Evolutionary conservation across 2,329 filamentous ascomycete species (phyloP), one percentile per base, ranked within the genome.

Genomic region (Rutstroemia sp.): DNA sequence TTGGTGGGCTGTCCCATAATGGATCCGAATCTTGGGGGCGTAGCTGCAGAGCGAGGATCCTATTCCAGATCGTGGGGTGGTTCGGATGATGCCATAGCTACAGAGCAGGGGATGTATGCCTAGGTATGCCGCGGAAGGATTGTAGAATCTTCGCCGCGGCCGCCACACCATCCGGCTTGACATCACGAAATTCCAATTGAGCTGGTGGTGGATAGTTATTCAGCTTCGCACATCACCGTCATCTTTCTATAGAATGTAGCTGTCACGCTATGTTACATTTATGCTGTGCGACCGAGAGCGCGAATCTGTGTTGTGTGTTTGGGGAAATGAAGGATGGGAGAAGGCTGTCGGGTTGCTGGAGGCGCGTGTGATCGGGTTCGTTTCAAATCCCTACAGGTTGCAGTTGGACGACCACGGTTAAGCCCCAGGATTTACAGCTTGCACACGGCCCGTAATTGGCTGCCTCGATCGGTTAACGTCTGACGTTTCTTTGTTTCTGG

Each of bases 1-100:
- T 19, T n/a, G 19, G 37, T 23, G 38, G 14, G 21, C 12, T 41
- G 9, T 16, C 27, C 34, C n/a, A 48, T 38, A 48, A 47, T 38
- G 30, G 27, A 37, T 47, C 21, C 3, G 10, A 9, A 34, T 34
- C 30, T 34, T 34, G 30, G 30, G 30, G 17, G 39, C 19, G 38
- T 50, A 55, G 19, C 38, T 49, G 51, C 45, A 42, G 7, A 42
- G 17, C 16, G 39, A 42, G n/a, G 30, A 34, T 34, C 30, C 30
- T 12, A 2, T 34, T 34, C 30, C 30, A 54, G 51, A 54, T 49
- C 34, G 34, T 42, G 25, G 45, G 34, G 14, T 12, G 30, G 10
- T 34, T 34, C 9, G 30, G 9, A 54, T 55, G 38, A 51, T 51
- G 47, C 53, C 46, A 55, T 51, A 17, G 5, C 17, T 48, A 53